Base-by-base conservation (phyloP, 306 rosid genomes). In the Glycyrrhiza uralensis region DNA sequence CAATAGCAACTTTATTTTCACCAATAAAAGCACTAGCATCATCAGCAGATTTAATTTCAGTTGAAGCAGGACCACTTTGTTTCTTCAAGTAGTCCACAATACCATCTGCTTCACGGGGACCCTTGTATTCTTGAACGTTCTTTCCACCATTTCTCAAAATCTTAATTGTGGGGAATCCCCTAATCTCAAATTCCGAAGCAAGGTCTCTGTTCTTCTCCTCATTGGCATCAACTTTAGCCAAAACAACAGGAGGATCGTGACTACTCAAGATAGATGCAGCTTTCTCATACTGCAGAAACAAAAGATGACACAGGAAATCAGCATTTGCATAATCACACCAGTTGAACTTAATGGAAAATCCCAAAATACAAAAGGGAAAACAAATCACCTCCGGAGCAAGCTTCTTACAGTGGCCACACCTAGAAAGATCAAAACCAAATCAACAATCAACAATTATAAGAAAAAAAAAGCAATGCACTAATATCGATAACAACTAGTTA, bases 371-470 rank as follows among this genome's bases (percentile, higher is more conserved):
- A n/a, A 76, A 71, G 17, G 24, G 33, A 63, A 66, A 63, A 12
- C 3, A 55, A 54, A 32, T 69, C 70, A 95, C 99, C 99, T 95
- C 99, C 2, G 99, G 99, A 54, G 90, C 96, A 42, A 95, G 93
- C 56, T 77, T 82, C 97, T 88, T 84, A 66, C 99, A 95, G 86
- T 91, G 96, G n/a, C 99, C 96, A 84, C 97, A 95, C 99, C 99
- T 95, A 73, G 7, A 50, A 36, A 79, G 22, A 44, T 30, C 17
- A 23, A 57, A 32, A 19, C 4, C 9, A 28, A 26, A 18, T 14
- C 10, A 23, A 73, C 36, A 26, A 18, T 14, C 10, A 23, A 73
- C 36, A 44, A 50, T n/a, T 30, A 26, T 20, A 70, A 26, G 12
- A 10, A 56, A 74, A 10, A 56, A 74, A 39, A 6, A 1, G 41